phyloP scores from a whole-genome alignment of 257 asterid genomes.

The Leptodermis oblonga region DNA sequence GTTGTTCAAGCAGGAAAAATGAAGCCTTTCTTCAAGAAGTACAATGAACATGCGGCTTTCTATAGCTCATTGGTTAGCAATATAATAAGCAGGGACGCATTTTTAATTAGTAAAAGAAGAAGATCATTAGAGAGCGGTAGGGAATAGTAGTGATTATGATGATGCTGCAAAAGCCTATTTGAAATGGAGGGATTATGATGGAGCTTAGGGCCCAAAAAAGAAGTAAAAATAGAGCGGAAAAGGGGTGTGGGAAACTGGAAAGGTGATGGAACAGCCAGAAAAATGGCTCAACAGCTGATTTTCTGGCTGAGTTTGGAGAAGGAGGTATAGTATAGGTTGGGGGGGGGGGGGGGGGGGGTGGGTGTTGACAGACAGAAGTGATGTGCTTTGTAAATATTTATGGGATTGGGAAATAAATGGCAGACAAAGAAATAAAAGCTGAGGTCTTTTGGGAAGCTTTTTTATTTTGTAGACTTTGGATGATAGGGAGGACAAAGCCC shows the following conservation, averaged over 20 bases:
- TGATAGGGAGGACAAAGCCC: slow-evolving; percentile 42
- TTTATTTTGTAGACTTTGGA: slow-evolving; percentile 44
- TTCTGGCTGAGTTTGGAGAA: slow-evolving; percentile 26
- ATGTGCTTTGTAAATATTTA: slow-evolving; percentile 38
- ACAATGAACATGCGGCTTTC: background rate
- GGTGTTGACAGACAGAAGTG: slow-evolving; percentile 31
- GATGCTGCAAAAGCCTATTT: slow-evolving; percentile 5
- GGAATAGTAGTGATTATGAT: background rate
- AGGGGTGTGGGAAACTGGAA: slow-evolving; percentile 9
- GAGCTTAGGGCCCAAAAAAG: background rate
- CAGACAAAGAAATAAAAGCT: slow-evolving; percentile 77
- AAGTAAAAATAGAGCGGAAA: slow-evolving; percentile 1
- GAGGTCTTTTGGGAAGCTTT: slow-evolving; percentile 47
- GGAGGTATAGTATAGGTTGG: slow-evolving; percentile 13
- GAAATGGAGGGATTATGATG: slow-evolving; percentile 15
- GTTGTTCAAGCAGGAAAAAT: background rate
- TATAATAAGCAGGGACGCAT: background rate
- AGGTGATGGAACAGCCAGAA: slow-evolving; percentile 26
- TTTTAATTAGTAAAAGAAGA: background rate
- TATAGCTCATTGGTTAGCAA: background rate
- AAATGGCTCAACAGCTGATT: slow-evolving; percentile 30
- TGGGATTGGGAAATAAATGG: slow-evolving; percentile 52
- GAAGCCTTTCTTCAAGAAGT: too few species aligned
- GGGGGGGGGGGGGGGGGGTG: too few species aligned
- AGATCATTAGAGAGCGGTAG: background rate